Base-by-base conservation (phyloP, 169 alveolate genomes). In the Perkinsus chesapeaki region DNA sequence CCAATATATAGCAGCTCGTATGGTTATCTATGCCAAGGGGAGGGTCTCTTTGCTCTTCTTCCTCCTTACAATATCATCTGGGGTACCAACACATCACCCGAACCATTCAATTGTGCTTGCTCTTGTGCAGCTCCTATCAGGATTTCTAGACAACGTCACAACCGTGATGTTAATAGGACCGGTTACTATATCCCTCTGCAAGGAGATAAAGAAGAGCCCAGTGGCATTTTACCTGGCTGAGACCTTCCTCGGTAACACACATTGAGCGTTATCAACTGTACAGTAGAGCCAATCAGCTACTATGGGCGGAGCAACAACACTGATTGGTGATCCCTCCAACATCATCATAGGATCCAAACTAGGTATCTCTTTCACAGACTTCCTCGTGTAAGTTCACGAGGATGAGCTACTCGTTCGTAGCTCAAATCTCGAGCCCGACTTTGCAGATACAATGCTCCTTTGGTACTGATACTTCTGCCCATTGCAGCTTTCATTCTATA, bases 111-210 rank as follows among this genome's bases (percentile, higher is more conserved):
- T 47, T 10, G 27, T 27, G 3, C 7, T 60, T 12, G 23, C 82
- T 27, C 7, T 16, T 34, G 7, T 16, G 23, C 82, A 60, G 82
- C 7, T 91, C 36, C 72, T 91, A 10, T 91, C 92, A 27, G 92
- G 73, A 27, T 91, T 91, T 72, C 92, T 91, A 27, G 92, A 91
- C 39, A 91, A 91, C 72, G 92, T 91, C 0, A 91, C 92, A 10
- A 39, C 48, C 48, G 92, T 91, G 37, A 91, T 91, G 92, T 72
- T 91, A 39, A 37, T 91, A 72, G 92, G 92, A 3, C 92, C 92
- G 31, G 39, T 91, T 5, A 91, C 92, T 27, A 60, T 91, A 39
- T 39, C 39, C 39, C 92, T 91, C 39, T 38, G 73, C 73, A 38
- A 39, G n/a, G 72, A 39, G 48, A 39, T 91, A 3, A 31, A 39